A percentile compares a stretch with the other conserved stretches of the same genome.
phyloP scores from a whole-genome alignment of 2,329 filamentous ascomycete genomes.

The Xylaria sp. region DNA sequence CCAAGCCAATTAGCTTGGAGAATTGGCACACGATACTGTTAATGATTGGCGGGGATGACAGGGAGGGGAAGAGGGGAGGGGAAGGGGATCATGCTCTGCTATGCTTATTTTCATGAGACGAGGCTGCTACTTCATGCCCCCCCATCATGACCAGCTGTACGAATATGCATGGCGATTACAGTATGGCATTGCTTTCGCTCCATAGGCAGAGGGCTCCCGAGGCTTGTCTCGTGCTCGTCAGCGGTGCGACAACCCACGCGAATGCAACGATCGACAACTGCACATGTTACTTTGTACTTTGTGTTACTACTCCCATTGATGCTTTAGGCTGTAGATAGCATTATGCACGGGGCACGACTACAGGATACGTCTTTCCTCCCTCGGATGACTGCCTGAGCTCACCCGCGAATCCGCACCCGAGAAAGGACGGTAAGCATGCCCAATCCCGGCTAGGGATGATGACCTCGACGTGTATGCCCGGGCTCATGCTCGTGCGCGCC shows the following conservation, averaged over 20 bases:
- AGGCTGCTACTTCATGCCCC: conserved; percentile 33
- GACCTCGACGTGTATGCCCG: background rate
- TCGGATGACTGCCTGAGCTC: conserved; percentile 27
- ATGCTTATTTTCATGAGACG: conserved; percentile 11
- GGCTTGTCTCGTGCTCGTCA: conserved; percentile 26
- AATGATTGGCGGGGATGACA: conserved; percentile 18
- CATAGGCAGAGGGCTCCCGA: conserved; percentile 18
- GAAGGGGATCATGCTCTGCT: conserved; percentile 22
- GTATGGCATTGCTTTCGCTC: conserved; percentile 6
- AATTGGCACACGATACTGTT: conserved; percentile 24
- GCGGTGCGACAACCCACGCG: conserved; percentile 24
- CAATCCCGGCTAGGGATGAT: conserved; percentile 23
- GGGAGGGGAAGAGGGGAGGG: conserved; percentile 5
- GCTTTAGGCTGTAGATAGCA: conserved; percentile 4
- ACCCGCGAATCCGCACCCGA: conserved; percentile 20
- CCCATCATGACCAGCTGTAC: conserved; percentile 30
- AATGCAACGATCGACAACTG: conserved; percentile 29
- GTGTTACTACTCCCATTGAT: conserved; percentile 14
- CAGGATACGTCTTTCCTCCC: background rate
- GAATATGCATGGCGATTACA: conserved; percentile 22
- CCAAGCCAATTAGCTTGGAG: conserved; percentile 26
- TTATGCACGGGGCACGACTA: conserved; percentile 2
- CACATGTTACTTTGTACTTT: conserved; percentile 10
- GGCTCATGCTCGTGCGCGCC: conserved; percentile 5
- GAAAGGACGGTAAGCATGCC: conserved; percentile 6